Evolutionary conservation across 768 basidiomycete species (phyloP), one percentile per base, ranked within the genome.

Genomic region (Tricholoma hemisulphureum): DNA sequence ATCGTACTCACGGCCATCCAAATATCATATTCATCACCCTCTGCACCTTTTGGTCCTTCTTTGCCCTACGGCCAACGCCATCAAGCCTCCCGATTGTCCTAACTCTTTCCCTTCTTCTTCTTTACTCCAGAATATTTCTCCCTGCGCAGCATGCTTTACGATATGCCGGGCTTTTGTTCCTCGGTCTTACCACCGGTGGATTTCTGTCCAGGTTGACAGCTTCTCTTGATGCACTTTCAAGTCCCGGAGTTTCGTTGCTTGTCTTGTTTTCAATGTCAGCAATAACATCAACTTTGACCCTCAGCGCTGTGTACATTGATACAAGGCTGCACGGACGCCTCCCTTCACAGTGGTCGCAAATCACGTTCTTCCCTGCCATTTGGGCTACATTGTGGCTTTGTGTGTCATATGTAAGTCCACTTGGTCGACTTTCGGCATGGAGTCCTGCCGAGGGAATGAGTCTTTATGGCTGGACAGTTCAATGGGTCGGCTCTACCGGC

Each of bases 391-490:
- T 76, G 2, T 91, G 89, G 89, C 78, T 71, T 52, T 63, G 66
- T 1, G 58, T 83, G 0, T 80, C 89, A 1, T 77, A 71, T 59
- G 13, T 80, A 26, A 90, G 83, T 63, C 89, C 89, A 1, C 68
- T 91, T 7, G 92, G 91, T 8, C 81, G 87, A 56, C 79, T 93
- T 10, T 75, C 84, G 8, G 81, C 85, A 14, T 93, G 91, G 91
- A 86, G 80, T 29, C 85, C 89, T 9, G 74, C 82, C 13, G 68
- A 77, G 6, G 80, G 80, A 4, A 67, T 78, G 31, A 77, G 78
- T 7, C 71, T 80, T 0, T 93, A 93, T 65, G 65, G 65, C 2
- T 94, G 91, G 90, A 69, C 85, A n/a, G 63, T 81, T 2, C 82
- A 80, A 0, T 67, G 78, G 43, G 60, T 82, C 21, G 91, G 92